Conservation (phyloP, 2,329 filamentous ascomycete species). For the Sclerotiophoma versabilis region DNA sequence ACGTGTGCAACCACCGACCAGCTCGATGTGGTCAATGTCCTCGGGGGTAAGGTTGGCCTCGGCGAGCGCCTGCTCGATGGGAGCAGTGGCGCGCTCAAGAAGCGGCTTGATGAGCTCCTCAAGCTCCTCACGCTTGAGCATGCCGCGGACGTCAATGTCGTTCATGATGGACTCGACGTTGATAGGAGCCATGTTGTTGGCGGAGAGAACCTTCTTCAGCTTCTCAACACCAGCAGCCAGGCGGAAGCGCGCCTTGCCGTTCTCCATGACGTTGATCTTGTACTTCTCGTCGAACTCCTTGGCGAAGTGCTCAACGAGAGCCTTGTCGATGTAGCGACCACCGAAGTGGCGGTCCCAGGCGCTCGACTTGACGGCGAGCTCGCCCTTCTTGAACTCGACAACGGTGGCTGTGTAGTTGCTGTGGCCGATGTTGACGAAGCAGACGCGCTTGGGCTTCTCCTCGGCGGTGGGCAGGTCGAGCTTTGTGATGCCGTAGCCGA, state of each 20-base stretch:
- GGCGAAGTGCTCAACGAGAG: slow-evolving; percentile 91
- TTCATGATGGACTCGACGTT: slow-evolving; percentile 99
- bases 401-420: slow-evolving; percentile 94
- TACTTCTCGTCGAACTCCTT: slow-evolving; percentile 97
- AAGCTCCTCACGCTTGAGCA: slow-evolving; percentile 93
- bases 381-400: slow-evolving; percentile 96
- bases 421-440: slow-evolving; percentile 94
- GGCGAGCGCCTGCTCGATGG: slow-evolving; percentile 90
- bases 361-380: slow-evolving; percentile 91
- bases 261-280: slow-evolving; percentile 93
- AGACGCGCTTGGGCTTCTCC: slow-evolving; percentile 89
- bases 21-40: slow-evolving; percentile 91
- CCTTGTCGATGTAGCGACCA: slow-evolving; percentile 96
- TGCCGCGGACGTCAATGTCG: slow-evolving; percentile 86
- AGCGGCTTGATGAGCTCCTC: slow-evolving; percentile 89
- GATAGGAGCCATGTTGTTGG: slow-evolving; percentile 88
- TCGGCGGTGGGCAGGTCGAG: slow-evolving; percentile 86
- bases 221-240: slow-evolving; percentile 91
- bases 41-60: slow-evolving; percentile 90
- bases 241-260: slow-evolving; percentile 88
- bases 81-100: slow-evolving; percentile 72
- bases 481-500: slow-evolving; percentile 98
- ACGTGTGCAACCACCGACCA: slow-evolving; percentile 94
- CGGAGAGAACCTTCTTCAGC: slow-evolving; percentile 97
- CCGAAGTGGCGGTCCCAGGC: slow-evolving; percentile 95